Evolutionary conservation across 2,329 filamentous ascomycete genomes (phyloP), one percentile per base, ranked within the genome.

Genomic region (Zelopaecilomyces penicillatus): DNA sequence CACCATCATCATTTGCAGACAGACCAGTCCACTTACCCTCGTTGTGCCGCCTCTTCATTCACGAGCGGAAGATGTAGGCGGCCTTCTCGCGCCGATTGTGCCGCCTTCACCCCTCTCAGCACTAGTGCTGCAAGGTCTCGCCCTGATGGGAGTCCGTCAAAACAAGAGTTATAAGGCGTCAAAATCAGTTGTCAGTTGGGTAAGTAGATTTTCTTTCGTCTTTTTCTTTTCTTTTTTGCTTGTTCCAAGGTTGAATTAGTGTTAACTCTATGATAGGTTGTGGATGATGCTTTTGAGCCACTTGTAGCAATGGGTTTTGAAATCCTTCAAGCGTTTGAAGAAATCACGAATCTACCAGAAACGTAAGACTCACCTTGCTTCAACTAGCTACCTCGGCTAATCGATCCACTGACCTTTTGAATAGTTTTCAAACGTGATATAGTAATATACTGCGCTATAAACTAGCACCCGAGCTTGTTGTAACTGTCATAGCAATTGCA

Each of bases 301-400:
- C 68, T 94, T 47, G 73, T 82, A 44, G 80, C 79, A 0, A 87
- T 94, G 83, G 87, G 87, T 1, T 94, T 94, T 58, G 80, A 80
- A 51, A 76, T 86, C 37, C 67, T 89, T 50, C 84, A 91, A 64
- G 82, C 76, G 35, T 94, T 89, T 62, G 87, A 95, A 56, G 86
- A 94, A 62, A 77, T 93, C 43, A 85, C 81, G 48, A 77, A 74
- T 51, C 79, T 84, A 19, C 66, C 68, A 3, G 75, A 77, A 12
- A 70, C 58, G 74, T 77, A 47, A 64, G 70, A 19, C 19, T 19
- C 19, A 19, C 19, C 19, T 19, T 19, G 19, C 19, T 19, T 19
- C 19, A 19, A 65, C n/a, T 12, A 8, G 8, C 41, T 27, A 33
- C 12, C 40, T 33, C 19, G 19, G 19, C 3, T 19, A 19, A 19